A percentile compares a stretch with the other conserved stretches of the same genome.
Conservation (phyloP, 495 filamentous ascomycete species). For the Neurospora discreta region DNA sequence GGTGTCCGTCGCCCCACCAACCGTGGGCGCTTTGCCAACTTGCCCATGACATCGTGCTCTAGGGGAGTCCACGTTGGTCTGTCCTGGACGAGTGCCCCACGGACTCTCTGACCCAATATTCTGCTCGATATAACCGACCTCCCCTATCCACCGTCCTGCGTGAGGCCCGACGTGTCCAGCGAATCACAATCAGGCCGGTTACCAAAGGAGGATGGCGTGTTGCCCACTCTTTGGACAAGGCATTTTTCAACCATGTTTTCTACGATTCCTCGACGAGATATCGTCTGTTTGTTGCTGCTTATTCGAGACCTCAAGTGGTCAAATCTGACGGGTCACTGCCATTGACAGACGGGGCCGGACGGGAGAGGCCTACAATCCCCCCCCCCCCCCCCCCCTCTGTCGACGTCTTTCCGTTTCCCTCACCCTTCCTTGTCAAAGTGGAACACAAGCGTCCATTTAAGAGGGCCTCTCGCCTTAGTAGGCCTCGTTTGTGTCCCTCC, state of each 20-base stretch:
- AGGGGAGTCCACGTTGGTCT: too few species aligned
- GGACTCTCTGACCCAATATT: neutral
- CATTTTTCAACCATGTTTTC: neutral
- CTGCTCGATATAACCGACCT: neutral
- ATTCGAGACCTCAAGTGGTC: neutral
- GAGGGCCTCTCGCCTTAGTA: neutral
- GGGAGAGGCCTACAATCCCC: neutral
- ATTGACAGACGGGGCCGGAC: neutral
- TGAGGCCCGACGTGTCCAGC: neutral
- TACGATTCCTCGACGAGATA: neutral
- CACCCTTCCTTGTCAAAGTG: neutral
- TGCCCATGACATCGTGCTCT: too few species aligned
- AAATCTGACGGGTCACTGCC: neutral
- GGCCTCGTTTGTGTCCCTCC: neutral
- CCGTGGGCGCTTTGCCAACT: too few species aligned
- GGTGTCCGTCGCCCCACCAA: too few species aligned
- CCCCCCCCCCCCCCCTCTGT: neutral
- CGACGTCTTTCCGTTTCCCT: neutral
- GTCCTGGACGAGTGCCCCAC: neutral
- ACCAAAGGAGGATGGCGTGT: neutral
- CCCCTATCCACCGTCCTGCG: neutral
- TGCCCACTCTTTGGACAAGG: neutral
- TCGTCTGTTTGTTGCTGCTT: neutral
- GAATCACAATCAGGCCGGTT: neutral
- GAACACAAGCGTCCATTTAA: neutral